These are phyloP conservation scores for Suillus lakei DNA, from an alignment of 768 basidiomycete genomes.

Conservation along the genomic window DNA sequence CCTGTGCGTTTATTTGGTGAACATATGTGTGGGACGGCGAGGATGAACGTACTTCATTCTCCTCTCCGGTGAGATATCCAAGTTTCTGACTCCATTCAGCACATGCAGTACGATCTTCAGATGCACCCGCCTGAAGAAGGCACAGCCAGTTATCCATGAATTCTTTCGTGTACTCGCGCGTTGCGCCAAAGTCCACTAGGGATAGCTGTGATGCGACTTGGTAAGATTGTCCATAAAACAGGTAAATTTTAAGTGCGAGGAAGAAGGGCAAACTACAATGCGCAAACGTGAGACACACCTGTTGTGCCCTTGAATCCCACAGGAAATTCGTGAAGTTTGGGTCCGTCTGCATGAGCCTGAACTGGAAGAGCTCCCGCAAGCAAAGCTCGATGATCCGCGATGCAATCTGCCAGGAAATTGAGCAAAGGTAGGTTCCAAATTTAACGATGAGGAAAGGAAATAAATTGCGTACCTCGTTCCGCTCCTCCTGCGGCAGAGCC, in stretches of 20 bases:
- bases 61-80: constrained; percentile 90
- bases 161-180: constrained; percentile 78
- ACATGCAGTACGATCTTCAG: constrained; percentile 69
- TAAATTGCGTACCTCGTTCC: constrained; percentile 67
- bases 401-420: constrained; percentile 66
- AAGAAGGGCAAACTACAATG: neutral
- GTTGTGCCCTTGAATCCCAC: constrained; percentile 70
- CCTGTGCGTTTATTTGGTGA: constrained; percentile 32
- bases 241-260: neutral
- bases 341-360: constrained; percentile 96
- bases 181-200: constrained; percentile 96
- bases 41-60: constrained; percentile 64
- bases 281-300: constrained; percentile 45
- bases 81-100: constrained; percentile 75
- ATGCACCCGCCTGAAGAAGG: constrained; percentile 82
- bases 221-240: neutral
- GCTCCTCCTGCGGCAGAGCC: constrained; percentile 62
- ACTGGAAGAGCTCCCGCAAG: constrained; percentile 87
- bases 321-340: constrained; percentile 99
- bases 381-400: constrained; percentile 82
- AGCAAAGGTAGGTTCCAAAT: neutral
- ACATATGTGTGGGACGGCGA: neutral
- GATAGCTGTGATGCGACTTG: constrained; percentile 55
- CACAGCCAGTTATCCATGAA: constrained; percentile 91
- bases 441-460: neutral